Evolutionary conservation across 176 grass and related monocot species (phyloP).

Genomic region (Hyparrhenia diplandra): DNA sequence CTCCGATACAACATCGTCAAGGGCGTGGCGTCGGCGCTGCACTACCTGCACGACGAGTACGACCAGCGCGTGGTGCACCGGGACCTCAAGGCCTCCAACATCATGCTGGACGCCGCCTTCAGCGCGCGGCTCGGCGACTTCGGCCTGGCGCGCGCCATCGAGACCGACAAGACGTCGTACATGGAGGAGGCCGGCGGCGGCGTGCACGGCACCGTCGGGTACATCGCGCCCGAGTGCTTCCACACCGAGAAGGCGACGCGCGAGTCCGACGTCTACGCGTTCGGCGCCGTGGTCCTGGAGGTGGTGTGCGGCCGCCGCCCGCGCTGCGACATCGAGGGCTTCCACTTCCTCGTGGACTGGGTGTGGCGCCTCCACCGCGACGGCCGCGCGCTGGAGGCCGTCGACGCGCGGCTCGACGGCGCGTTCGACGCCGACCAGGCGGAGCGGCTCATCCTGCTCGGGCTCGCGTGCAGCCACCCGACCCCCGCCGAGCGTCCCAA

Average conservation of each 20-base stretch:
- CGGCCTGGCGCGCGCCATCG: slow-evolving; percentile 84
- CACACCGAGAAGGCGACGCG: no score
- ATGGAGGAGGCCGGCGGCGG: background rate
- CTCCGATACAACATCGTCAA: slow-evolving; percentile 70
- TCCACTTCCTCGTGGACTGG: slow-evolving; percentile 48
- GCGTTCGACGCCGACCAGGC: slow-evolving; percentile 47
- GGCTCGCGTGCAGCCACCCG: slow-evolving; percentile 78
- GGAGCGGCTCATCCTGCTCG: slow-evolving; percentile 61
- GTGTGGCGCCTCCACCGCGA: slow-evolving; percentile 88
- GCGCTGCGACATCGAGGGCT: slow-evolving; percentile 52
- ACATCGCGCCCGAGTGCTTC: no score
- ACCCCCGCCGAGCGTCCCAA: slow-evolving; percentile 56
- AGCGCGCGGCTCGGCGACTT: slow-evolving; percentile 94
- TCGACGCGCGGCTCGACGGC: slow-evolving; percentile 34
- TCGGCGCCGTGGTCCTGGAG: no score
- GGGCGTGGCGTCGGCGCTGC: slow-evolving; percentile 75
- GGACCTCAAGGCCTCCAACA: slow-evolving; percentile 95
- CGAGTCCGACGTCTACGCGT: no score
- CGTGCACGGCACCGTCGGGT: no score
- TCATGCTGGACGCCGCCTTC: slow-evolving; percentile 83
- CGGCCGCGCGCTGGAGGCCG: slow-evolving; percentile 52
- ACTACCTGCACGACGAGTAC: slow-evolving; percentile 96
- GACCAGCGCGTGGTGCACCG: slow-evolving; percentile 91
- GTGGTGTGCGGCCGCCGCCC: slow-evolving; percentile 45
- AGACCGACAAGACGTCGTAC: slow-evolving; percentile 87